Evolutionary conservation across 495 filamentous ascomycete species (phyloP).

Genomic region (Hamigera avellanea): DNA sequence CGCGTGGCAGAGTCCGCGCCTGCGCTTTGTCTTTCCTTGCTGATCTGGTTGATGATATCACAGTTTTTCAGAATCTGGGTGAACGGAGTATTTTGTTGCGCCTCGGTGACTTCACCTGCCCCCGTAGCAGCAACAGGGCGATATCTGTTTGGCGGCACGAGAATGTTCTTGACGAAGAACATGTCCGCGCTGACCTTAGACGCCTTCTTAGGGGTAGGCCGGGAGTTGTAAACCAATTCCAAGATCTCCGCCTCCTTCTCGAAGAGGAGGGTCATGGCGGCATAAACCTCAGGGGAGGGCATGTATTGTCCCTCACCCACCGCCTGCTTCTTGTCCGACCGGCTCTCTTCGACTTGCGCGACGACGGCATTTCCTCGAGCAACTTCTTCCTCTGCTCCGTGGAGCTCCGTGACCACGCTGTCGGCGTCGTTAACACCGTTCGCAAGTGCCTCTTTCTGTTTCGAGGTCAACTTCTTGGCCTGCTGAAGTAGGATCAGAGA

Average conservation of each 20-base stretch:
- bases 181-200: slow-evolving; percentile 62
- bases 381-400: slow-evolving; percentile 58
- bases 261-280: slow-evolving; percentile 66
- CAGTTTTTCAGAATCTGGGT: slow-evolving; percentile 64
- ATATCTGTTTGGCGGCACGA: slow-evolving; percentile 87
- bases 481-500: slow-evolving; percentile 40
- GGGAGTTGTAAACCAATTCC: slow-evolving; percentile 68
- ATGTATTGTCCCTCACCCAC: slow-evolving; percentile 48
- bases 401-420: slow-evolving; percentile 20
- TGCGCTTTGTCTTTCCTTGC: slow-evolving; percentile 52
- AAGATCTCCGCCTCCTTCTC: slow-evolving; percentile 76
- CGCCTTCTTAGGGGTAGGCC: slow-evolving; percentile 37
- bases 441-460: slow-evolving; percentile 18
- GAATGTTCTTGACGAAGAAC: slow-evolving; percentile 78
- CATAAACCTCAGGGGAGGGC: slow-evolving; percentile 63
- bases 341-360: slow-evolving; percentile 10
- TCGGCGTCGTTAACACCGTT: slow-evolving; percentile 14
- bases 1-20: slow-evolving; percentile 28
- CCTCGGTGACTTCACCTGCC: slow-evolving; percentile 67
- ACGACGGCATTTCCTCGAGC: slow-evolving; percentile 43
- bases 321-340: slow-evolving; percentile 14
- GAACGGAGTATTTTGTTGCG: slow-evolving; percentile 74
- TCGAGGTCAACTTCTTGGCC: slow-evolving; percentile 20
- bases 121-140: slow-evolving; percentile 80
- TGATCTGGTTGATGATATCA: slow-evolving; percentile 60